Evolutionary conservation across 2,329 filamentous ascomycete species (phyloP), one percentile per base, ranked within the genome.

Genomic region (Fusarium sp.): DNA sequence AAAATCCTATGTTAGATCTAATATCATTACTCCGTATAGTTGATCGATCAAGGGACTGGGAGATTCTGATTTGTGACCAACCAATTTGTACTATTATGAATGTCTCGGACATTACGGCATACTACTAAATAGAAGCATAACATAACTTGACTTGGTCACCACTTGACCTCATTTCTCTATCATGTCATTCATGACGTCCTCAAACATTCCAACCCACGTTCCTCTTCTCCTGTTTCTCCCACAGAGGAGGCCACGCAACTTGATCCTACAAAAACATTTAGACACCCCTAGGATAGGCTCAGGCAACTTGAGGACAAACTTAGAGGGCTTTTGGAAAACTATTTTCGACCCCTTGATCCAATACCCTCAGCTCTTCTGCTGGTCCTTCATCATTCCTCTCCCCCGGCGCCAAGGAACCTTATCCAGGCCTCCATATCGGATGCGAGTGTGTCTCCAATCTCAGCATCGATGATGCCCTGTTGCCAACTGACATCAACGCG

Each of bases 401-500:
- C 44, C 42, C 49, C 23, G 9, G 42, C 42, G 47, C 69, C 72
- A 67, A 74, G 61, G 67, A 73, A 73, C 57, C 40, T 60, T 70
- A 76, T 52, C 74, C 77, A 74, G 40, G 69, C 67, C 40, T 69
- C 66, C 52, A 76, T 62, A 62, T 78, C 74, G 44, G 53, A 44
- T n/a, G 67, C 63, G 61, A 78, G 50, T 49, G 60, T 67, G 33
- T 73, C 64, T 33, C 73, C 75, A 47, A 77, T 63, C 18, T 62
- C 50, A 21, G 44, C 54, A 37, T 78, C 64, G 30, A 77, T 54
- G 13, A 72, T 61, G 3, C 73, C 72, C 9, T 73, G 58, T 64
- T 78, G 77, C 77, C 77, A 78, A 50, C 64, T 71, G 38, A 78
- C 52, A 67, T 77, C 76, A 46, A 78, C 64, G 30, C 75, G 73